phyloP scores from a whole-genome alignment of 257 asterid genomes.

The Przewalskia tangutica region DNA sequence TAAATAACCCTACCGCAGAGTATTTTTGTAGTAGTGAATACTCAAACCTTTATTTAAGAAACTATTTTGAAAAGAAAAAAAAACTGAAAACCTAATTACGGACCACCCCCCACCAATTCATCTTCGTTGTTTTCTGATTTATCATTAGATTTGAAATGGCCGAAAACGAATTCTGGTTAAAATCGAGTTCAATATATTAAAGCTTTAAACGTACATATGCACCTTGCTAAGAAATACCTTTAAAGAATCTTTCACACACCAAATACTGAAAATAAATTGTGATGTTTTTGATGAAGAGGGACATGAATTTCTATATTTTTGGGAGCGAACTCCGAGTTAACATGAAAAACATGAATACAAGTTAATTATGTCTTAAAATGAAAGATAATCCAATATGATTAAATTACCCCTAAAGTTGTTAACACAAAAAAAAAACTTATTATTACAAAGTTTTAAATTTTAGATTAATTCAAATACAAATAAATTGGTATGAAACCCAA shows the following conservation, averaged over 20 bases:
- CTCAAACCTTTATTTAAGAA: background rate
- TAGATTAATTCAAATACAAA: background rate
- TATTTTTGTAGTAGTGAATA: too few species aligned
- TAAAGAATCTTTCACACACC: background rate
- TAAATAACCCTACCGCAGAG: too few species aligned
- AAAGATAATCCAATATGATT: background rate
- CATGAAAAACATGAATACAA: too few species aligned
- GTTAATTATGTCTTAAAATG: too few species aligned
- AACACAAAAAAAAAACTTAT: background rate
- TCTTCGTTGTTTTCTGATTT: too few species aligned
- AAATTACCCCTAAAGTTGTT: background rate
- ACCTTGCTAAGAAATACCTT: background rate
- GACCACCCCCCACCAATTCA: background rate
- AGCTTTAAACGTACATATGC: background rate
- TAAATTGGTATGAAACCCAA: background rate
- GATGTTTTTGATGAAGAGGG: background rate
- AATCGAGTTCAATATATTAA: background rate
- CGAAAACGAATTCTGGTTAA: background rate
- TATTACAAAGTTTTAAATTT: background rate
- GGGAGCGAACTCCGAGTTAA: too few species aligned
- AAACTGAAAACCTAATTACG: background rate
- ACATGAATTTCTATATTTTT: too few species aligned
- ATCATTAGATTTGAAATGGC: too few species aligned
- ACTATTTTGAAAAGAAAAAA: background rate
- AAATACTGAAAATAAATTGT: background rate